Evolutionary conservation across 2,329 filamentous ascomycete genomes (phyloP).

Genomic region (Verticillium longisporum): DNA sequence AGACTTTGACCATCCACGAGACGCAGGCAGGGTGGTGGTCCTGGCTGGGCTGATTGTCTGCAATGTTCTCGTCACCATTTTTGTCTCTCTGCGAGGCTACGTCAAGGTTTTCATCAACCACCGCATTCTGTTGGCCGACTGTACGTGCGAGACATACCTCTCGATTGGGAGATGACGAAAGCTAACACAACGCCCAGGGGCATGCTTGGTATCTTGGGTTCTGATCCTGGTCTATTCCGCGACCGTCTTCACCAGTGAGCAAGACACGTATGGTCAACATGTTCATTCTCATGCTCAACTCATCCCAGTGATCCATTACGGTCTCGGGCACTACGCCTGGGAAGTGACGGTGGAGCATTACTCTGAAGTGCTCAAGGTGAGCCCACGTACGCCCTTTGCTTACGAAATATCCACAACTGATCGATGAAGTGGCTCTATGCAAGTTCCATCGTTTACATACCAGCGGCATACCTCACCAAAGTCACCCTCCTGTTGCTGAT

Average conservation of each 20-base stretch:
- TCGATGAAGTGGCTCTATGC: conserved; percentile 18
- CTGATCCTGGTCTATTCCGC: conserved; percentile 3
- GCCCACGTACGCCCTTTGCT: background rate
- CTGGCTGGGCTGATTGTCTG: conserved; percentile 10
- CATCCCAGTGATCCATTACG: conserved; percentile 15
- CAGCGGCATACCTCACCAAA: conserved; percentile 21
- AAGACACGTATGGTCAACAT: background rate
- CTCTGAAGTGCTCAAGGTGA: conserved; percentile 10
- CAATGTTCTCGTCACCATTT: conserved; percentile 6
- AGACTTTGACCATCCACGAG: conserved; percentile 13
- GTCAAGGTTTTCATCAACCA: conserved; percentile 8
- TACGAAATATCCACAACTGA: background rate
- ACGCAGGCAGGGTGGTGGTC: conserved; percentile 8
- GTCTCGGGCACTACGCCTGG: conserved; percentile 16
- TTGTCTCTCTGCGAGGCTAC: conserved; percentile 11
- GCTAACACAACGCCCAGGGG: conserved; percentile 2
- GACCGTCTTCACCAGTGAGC: conserved; percentile 6
- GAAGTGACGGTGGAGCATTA: conserved; percentile 13
- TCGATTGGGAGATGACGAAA: too few relatives aligned
- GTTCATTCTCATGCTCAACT: background rate
- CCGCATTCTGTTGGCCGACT: background rate
- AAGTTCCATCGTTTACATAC: conserved; percentile 19
- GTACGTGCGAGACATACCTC: background rate
- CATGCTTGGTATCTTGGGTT: conserved; percentile 5
- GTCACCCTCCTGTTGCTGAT: conserved; percentile 24